Evolutionary conservation across 1,139 yeast species (phyloP).

Genomic region (Yamadazyma membranifaciens): DNA sequence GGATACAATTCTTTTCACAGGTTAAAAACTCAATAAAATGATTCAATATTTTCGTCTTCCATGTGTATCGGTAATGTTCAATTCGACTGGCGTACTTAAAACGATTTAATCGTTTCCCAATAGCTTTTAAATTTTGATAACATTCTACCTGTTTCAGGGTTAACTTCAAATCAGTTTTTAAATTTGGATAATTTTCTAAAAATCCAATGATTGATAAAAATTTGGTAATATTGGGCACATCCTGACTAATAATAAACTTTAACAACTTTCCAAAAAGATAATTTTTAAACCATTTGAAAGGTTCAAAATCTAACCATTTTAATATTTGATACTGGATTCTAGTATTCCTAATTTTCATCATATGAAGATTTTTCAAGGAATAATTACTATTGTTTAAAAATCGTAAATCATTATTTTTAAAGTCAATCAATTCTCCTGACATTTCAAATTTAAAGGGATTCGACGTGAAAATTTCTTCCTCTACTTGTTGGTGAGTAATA

Average conservation of each 20-base stretch:
- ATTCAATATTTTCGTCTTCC: slow-evolving; percentile 27
- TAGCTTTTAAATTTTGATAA: no score
- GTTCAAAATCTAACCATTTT: slow-evolving; percentile 41
- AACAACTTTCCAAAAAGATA: slow-evolving; percentile 16
- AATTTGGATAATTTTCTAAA: slow-evolving; percentile 3
- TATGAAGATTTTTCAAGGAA: slow-evolving; percentile 2
- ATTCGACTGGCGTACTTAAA: not conserved
- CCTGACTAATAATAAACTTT: slow-evolving; percentile 9
- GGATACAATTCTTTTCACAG: slow-evolving; percentile 27
- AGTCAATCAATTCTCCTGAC: slow-evolving; percentile 35
- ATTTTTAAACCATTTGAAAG: slow-evolving; percentile 33
- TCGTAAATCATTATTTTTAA: slow-evolving; percentile 35
- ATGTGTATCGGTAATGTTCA: slow-evolving; percentile 9
- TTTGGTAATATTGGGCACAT: slow-evolving; percentile 3
- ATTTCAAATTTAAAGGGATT: slow-evolving; percentile 18
- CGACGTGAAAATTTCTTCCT: not conserved
- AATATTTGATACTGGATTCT: slow-evolving; percentile 29
- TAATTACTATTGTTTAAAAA: slow-evolving; percentile 17
- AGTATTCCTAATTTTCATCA: slow-evolving; percentile 16
- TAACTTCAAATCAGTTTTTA: slow-evolving; percentile 10
- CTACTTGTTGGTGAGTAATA: no score
- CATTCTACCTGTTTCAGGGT: not conserved
- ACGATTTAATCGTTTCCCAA: no score
- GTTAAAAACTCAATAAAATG: slow-evolving; percentile 24
- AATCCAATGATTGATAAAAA: slow-evolving; percentile 12